Base-by-base conservation (phyloP, 257 asterid species). In the Craterostigma plantagineum region DNA sequence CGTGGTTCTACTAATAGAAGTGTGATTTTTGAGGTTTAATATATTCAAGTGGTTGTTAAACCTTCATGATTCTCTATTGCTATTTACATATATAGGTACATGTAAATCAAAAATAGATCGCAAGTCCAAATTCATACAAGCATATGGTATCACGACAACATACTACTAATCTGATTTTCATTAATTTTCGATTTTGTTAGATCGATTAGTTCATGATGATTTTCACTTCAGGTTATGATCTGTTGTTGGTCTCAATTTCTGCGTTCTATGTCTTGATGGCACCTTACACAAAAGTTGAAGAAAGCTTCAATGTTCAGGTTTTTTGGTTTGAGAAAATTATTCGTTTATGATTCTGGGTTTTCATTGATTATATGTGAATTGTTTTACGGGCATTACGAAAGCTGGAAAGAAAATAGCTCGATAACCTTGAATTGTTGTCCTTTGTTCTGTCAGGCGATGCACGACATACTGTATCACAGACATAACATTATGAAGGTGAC, bases 241-340 rank as follows among this genome's bases (percentile, higher is more conserved):
- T 87, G 72, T 60, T 87, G 60, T 61, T 82, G 73, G 95, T 91
- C 34, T 52, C 77, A 38, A 70, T 87, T 56, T 83, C 93, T 51
- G 83, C 86, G 10, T 72, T 87, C 54, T 87, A 87, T 54, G 82
- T 82, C 16, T 72, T 82, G 63, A 66, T 72, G 92, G 79, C 59
- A 45, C 95, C 98, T 33, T 87, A 79, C 61, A 87, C 98, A 1
- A 87, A 87, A 69, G 98, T 87, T 16, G 98, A 82, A 68, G 98
- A 87, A 55, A 87, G 98, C 72, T 87, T 82, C 81, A 87, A 82
- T 60, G 59, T 87, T 58, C 98, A 82, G 95, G 98, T 82, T 15
- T 23, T n/a, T 11, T 10, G 14, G 0, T 43, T 53, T 42, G 30
- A 23, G 30, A 23, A 23, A 23, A 23, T 23, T 23, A 23, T 23